Evolutionary conservation across 352 stramenopile species (phyloP), one percentile per base, ranked within the genome.

Genomic region (Globisporangium barbulae): DNA sequence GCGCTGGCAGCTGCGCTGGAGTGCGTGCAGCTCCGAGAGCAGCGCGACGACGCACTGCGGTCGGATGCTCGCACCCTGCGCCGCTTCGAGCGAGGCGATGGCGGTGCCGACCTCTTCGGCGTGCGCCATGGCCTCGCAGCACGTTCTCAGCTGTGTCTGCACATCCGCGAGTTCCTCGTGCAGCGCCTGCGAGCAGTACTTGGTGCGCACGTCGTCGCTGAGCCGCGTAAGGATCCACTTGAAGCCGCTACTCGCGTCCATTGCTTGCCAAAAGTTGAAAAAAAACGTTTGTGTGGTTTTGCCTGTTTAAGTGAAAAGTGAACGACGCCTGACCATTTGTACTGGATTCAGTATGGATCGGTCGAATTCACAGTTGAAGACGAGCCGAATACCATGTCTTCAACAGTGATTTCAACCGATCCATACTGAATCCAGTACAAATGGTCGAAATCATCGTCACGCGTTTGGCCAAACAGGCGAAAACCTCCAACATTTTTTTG

Each of bases 21-120:
- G 65, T 37, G 55, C 56, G 54, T 73, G 67, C 66, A 91, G 65
- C 35, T 77, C 63, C 0, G 25, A 13, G 25, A 91, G 63, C 25
- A 76, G 41, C 64, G 65, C 54, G 22, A 65, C 61, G 19, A 83
- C 69, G 0, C 57, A 22, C 0, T 70, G 57, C 6, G 73, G 69
- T 21, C 50, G 37, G 28, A 60, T 54, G 45, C 35, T 28, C 1
- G 37, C 15, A 9, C 19, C 49, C 30, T 64, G 65, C 28, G 64
- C 66, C 5, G 55, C 59, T 55, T 66, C 30, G 8, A 79, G 72
- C 47, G 62, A 67, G 25, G 35, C 45, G 39, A 72, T 73, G 42
- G 69, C 67, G 5, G 66, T 54, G 31, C 66, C 63, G 22, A 79
- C 72, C 47, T 79, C 66, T 28, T 30, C 48, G 30, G 69, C 69